Conservation (phyloP, 768 basidiomycete genomes). For the Termitomyces sp. region DNA sequence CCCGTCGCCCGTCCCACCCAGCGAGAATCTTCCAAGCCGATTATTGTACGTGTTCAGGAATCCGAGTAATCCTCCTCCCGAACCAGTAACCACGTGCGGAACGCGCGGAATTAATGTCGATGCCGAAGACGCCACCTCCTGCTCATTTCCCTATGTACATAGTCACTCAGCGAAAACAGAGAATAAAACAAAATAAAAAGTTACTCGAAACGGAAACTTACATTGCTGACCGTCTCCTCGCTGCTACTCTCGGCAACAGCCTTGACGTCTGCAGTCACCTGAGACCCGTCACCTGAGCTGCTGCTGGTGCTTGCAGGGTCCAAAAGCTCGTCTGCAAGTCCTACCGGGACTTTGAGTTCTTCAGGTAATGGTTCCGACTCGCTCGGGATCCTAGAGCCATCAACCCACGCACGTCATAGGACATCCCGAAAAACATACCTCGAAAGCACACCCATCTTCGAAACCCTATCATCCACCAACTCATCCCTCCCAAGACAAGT, state of each 20-base stretch:
- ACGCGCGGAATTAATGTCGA: conserved; percentile 16
- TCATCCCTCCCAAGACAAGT: conserved; percentile 72
- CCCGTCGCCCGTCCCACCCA: conserved; percentile 19
- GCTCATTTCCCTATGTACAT: conserved; percentile 14
- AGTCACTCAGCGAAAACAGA: background rate
- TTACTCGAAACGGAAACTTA: conserved; percentile 20
- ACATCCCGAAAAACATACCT: conserved; percentile 43
- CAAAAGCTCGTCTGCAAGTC: conserved; percentile 56
- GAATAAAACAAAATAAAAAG: no score
- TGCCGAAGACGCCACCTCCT: conserved; percentile 8
- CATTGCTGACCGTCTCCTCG: conserved; percentile 27
- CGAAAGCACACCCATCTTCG: conserved; percentile 63
- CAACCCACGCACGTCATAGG: conserved; percentile 9
- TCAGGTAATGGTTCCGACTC: conserved; percentile 57
- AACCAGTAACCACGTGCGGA: conserved; percentile 20
- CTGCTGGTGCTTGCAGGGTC: conserved; percentile 30
- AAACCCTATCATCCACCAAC: conserved; percentile 66
- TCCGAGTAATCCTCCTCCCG: conserved; percentile 43
- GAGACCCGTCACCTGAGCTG: conserved; percentile 17
- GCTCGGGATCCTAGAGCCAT: conserved; percentile 40
- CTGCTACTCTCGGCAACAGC: conserved; percentile 13
- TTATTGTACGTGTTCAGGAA: conserved; percentile 63
- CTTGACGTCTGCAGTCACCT: conserved; percentile 13
- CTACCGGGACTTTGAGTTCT: conserved; percentile 58
- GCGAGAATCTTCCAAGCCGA: conserved; percentile 50